Evolutionary conservation across 2,329 filamentous ascomycete species (phyloP).

Genomic region (Gyromitra esculenta): DNA sequence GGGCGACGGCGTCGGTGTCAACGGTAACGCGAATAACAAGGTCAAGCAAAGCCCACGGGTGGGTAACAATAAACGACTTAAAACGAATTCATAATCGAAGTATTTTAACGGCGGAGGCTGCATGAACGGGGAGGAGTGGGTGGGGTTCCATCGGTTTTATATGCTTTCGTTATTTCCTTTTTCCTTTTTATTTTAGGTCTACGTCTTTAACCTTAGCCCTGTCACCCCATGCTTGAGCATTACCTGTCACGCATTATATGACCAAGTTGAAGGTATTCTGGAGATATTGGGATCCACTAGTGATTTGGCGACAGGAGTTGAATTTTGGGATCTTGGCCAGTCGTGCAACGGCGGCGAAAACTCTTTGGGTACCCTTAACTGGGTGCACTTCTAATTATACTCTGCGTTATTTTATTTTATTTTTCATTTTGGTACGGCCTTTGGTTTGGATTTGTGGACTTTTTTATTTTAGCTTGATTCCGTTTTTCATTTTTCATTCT

Average conservation of each 20-base stretch:
- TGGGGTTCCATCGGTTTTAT: slow-evolving; percentile 54
- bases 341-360: slow-evolving; percentile 49
- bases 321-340: slow-evolving; percentile 51
- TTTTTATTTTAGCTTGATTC: slow-evolving; percentile 33
- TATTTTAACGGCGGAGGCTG: slow-evolving; percentile 43
- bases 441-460: slow-evolving; percentile 34
- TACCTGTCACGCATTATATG: slow-evolving; percentile 5
- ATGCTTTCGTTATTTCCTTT: slow-evolving; percentile 38
- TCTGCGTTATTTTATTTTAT: slow-evolving; percentile 11
- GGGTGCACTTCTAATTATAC: slow-evolving; percentile 51
- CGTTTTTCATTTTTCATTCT: slow-evolving; percentile 47
- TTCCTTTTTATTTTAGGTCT: slow-evolving; percentile 37
- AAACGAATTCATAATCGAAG: slow-evolving; percentile 57
- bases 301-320: slow-evolving; percentile 47
- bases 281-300: slow-evolving; percentile 36
- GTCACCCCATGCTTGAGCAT: slow-evolving; percentile 31
- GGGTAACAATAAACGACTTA: slow-evolving; percentile 60
- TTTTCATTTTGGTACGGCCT: slow-evolving; percentile 35
- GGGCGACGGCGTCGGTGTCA: slow-evolving; percentile 56
- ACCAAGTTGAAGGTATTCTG: slow-evolving; percentile 36
- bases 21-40: slow-evolving; percentile 57
- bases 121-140: slow-evolving; percentile 30
- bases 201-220: slow-evolving; percentile 56
- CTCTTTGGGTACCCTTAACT: slow-evolving; percentile 47
- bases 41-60: slow-evolving; percentile 62